phyloP scores from a whole-genome alignment of 169 alveolate genomes.

The Perkinsus chesapeaki region DNA sequence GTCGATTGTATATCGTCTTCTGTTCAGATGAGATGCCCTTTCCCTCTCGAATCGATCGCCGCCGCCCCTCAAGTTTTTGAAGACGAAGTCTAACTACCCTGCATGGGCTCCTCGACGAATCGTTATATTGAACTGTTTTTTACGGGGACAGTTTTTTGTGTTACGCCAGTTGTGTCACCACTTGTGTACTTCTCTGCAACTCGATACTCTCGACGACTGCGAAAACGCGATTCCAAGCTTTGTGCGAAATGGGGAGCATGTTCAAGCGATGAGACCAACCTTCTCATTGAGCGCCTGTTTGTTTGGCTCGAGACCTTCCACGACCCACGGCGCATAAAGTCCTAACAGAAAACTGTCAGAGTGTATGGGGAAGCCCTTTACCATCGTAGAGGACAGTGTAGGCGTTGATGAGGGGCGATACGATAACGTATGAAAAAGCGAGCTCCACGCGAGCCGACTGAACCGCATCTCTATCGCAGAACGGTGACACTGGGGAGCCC shows the following conservation, averaged over 20 bases:
- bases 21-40: background rate
- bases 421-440: background rate
- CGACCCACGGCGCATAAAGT: background rate
- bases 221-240: background rate
- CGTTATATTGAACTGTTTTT: no score
- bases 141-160: no score
- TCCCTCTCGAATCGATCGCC: no score
- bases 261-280: background rate
- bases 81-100: no score
- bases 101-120: no score
- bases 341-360: background rate
- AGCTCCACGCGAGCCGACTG: background rate
- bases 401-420: background rate
- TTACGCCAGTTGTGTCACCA: no score
- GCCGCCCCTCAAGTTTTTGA: no score
- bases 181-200: no score
- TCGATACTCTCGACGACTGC: background rate
- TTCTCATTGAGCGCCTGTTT: background rate
- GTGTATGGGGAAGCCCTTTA: no score
- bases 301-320: background rate
- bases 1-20: background rate
- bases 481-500: slow-evolving; percentile 1
- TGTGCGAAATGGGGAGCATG: background rate
- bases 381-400: background rate
- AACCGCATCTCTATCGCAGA: slow-evolving; percentile 11